Base-by-base conservation (phyloP, 176 grass and related monocot species). In the Dendrocalamus sinicus region DNA sequence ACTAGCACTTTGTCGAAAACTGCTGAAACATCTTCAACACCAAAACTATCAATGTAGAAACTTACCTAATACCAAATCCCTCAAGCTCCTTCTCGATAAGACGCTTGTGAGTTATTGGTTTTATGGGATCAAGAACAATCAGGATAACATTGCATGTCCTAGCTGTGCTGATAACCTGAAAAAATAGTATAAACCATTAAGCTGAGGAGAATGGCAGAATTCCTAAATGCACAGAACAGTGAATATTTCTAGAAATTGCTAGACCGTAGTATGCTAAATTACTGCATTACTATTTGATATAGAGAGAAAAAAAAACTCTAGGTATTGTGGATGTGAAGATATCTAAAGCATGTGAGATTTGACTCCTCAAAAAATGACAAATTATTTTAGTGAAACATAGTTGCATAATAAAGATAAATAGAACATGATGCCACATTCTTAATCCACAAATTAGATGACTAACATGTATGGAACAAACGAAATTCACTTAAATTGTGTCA, bases 81-180 rank as follows among this genome's bases (percentile, higher is more conserved):
- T 99, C 93, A 3, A 99, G 93, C 80, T 96, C 96, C 84, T 99
- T 99, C 77, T 99, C 93, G 75, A 99, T 99, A 55, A 99, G 90
- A 60, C 96, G 86, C 70, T 99, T 99, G 84, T 99, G 96, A 77
- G 96, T 99, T 81, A 99, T 99, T 47, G 96, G 96, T 80, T 99
- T 99, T 60, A 96, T 99, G 39, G 96, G 93, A 71, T 99, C 93
- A 65, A 99, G 96, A 76, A 99, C 93, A 70, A 99, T 99, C 75
- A 99, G 67, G 83, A 99, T 96, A 76, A 94, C 94, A 86, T 99
- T 99, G 84, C 96, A 99, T 88, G 96, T 99, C 82, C 96, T 94
- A 44, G 96, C 93, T 54, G 96, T 99, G 75, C 96, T 99, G 88
- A 99, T 96, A 77, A 99, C 96, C 96, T 99, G 90, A 85, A 86